A percentile compares a stretch with the other conserved stretches of the same genome.
phyloP scores from a whole-genome alignment of 2,329 filamentous ascomycete species.

The Coniochaeta sp. region DNA sequence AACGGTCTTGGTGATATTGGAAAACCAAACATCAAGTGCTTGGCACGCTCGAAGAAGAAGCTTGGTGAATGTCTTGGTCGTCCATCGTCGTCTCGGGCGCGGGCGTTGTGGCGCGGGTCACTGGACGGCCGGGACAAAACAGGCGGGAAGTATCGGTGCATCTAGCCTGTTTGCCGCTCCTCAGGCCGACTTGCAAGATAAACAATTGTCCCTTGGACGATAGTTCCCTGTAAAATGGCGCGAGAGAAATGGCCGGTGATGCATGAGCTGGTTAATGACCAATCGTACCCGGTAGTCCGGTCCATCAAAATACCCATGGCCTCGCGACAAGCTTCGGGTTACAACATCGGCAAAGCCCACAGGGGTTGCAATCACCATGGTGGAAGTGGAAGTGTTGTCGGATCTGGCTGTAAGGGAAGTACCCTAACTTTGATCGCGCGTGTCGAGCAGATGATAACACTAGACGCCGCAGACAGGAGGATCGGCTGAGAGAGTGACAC shows the following conservation, averaged over 20 bases:
- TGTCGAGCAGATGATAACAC: background rate
- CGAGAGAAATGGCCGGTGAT: background rate
- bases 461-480: background rate
- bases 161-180: background rate
- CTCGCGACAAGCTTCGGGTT: constrained; percentile 4
- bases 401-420: background rate
- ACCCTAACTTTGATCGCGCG: no score
- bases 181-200: background rate
- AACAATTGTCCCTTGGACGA: background rate
- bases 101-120: background rate
- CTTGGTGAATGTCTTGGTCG: no score
- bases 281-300: background rate
- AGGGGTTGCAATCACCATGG: background rate
- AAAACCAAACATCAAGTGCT: background rate
- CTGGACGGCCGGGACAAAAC: background rate
- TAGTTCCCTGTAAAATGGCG: background rate
- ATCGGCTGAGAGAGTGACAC: no score
- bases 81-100: background rate
- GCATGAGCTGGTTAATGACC: background rate
- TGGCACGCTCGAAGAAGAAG: background rate
- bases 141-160: background rate
- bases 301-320: background rate
- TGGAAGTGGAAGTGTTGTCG: background rate
- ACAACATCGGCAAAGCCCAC: constrained; percentile 12
- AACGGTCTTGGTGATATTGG: background rate